These are phyloP conservation scores for Aspergillus sclerotialis DNA, from an alignment of 2,329 filamentous ascomycete species.

Conservation along the genomic window DNA sequence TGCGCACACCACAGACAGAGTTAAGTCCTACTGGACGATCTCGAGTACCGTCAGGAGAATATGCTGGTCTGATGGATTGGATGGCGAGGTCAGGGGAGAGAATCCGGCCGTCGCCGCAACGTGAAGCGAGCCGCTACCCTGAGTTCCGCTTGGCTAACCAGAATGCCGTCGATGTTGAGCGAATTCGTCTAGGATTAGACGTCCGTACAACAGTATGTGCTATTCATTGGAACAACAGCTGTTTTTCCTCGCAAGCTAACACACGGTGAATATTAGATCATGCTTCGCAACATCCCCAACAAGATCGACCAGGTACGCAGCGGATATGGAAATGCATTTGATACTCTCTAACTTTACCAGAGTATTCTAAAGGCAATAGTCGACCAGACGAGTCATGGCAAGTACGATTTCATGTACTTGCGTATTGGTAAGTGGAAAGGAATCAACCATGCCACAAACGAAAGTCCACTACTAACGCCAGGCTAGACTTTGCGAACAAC, in stretches of 20 bases:
- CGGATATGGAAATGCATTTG: not conserved
- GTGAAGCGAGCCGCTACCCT: conserved; percentile 17
- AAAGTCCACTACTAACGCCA: not conserved
- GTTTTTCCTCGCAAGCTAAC: conserved; percentile 1
- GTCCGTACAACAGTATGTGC: conserved; percentile 64
- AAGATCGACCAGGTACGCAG: conserved; percentile 59
- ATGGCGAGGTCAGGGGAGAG: conserved; percentile 22
- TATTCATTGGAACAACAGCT: not conserved
- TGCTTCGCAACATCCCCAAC: conserved; percentile 93
- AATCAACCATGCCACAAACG: conserved; percentile 1
- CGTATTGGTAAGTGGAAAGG: conserved; percentile 61
- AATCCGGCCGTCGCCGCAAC: conserved; percentile 21
- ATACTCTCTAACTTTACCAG: conserved; percentile 29
- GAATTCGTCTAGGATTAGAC: conserved; percentile 55
- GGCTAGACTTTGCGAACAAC: conserved; percentile 65
- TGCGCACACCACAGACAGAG: conserved; percentile 20
- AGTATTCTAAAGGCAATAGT: conserved; percentile 70
- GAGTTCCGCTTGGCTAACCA: conserved; percentile 30
- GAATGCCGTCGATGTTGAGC: conserved; percentile 38
- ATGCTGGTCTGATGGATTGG: conserved; percentile 24
- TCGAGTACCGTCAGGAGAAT: conserved; percentile 30
- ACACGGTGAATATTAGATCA: conserved; percentile 62
- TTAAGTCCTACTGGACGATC: conserved; percentile 35
- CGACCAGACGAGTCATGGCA: conserved; percentile 69
- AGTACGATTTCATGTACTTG: conserved; percentile 92